Evolutionary conservation across 1,284 basidiomycete species (phyloP).

Genomic region (Leccinum idahoense): DNA sequence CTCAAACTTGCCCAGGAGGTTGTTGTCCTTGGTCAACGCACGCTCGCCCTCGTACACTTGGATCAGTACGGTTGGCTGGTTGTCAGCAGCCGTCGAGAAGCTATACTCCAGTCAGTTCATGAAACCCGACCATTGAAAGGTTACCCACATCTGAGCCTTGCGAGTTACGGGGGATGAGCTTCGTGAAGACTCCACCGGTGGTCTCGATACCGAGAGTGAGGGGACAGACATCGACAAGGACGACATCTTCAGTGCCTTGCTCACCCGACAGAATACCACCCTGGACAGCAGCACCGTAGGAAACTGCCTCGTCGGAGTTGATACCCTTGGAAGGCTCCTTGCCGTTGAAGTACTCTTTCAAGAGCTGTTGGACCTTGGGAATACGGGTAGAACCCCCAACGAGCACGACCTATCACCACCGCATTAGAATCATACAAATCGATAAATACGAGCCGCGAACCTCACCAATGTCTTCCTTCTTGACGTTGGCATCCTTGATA

Average conservation of each 20-base stretch:
- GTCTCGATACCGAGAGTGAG: constrained; percentile 97
- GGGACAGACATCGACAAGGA: constrained; percentile 95
- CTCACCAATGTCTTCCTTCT: constrained; percentile 96
- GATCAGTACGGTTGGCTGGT: constrained; percentile 89
- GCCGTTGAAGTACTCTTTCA: constrained; percentile 87
- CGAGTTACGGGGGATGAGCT: constrained; percentile 95
- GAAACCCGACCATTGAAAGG: background rate
- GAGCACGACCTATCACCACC: constrained; percentile 60
- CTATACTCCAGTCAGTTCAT: constrained; percentile 28
- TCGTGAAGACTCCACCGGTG: constrained; percentile 97
- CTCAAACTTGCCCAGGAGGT: constrained; percentile 95
- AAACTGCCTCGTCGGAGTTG: constrained; percentile 94
- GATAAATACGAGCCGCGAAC: constrained; percentile 35
- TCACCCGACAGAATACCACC: constrained; percentile 93
- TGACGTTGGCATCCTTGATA: constrained; percentile 94
- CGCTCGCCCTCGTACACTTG: constrained; percentile 95
- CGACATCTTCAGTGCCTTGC: constrained; percentile 78
- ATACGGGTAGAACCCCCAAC: constrained; percentile 99
- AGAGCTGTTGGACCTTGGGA: constrained; percentile 95
- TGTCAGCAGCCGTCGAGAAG: constrained; percentile 95
- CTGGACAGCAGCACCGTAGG: constrained; percentile 96
- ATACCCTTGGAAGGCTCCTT: constrained; percentile 92
- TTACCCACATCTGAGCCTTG: constrained; percentile 84
- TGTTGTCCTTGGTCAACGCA: constrained; percentile 96
- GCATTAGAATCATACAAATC: background rate